Evolutionary conservation across 495 filamentous ascomycete genomes (phyloP), one percentile per base, ranked within the genome.

Genomic region (Talaromyces proteolyticus): DNA sequence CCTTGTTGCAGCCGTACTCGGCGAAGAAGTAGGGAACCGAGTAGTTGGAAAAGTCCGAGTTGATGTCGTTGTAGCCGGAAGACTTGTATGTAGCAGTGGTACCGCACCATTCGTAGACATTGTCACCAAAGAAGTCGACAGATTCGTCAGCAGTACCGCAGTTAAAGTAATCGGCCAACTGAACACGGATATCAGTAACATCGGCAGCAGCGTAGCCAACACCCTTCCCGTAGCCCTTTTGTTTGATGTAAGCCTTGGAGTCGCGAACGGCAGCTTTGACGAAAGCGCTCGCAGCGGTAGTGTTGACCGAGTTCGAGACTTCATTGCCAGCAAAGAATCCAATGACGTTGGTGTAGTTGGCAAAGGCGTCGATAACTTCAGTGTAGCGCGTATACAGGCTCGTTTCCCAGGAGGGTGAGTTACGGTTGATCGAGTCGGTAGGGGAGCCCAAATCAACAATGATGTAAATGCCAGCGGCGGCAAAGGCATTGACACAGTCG

Each of bases 251-350:
- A 24, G 80, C 76, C 78, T 98, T 98, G 73, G 81, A 88, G 65
- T 97, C 92, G 56, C 91, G 90, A 23, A 95, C 89, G 29, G 93
- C 91, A 50, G 93, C 93, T 78, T 97, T 97, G 61, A 96, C 92
- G 60, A 86, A 97, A 44, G 92, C 89, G 45, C 85, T 89, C 29
- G 91, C 90, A 53, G 73, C 73, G 21, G 92, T 96, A 67, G 91
- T 96, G 62, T 76, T 84, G 36, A 75, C 67, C 51, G 80, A 77
- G 74, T 97, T 96, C 57, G 89, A 87, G 50, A 97, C 91, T 67
- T 98, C 93, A 65, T 98, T 97, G 45, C 93, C 93, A 21, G 91
- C 88, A 65, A 97, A 96, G 80, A 96, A 98, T 53, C 93, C 93
- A 44, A 98, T 78, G 39, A 84, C 80, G 66, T 98, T 98, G 66